phyloP scores from a whole-genome alignment of 2,329 filamentous ascomycete species.

The Colletotrichum shisoi region DNA sequence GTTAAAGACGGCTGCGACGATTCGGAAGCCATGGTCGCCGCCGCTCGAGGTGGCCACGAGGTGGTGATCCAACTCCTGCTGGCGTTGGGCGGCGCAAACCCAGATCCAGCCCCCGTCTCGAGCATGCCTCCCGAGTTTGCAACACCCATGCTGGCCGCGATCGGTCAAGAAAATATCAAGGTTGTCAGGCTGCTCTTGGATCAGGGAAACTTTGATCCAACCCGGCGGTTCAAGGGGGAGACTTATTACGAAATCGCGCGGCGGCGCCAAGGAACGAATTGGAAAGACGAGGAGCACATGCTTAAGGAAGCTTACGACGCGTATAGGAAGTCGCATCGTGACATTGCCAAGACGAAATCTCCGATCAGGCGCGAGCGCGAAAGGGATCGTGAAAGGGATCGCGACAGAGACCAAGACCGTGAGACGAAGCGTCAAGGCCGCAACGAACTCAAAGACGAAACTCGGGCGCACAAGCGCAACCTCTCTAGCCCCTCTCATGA shows the following conservation, averaged over 20 bases:
- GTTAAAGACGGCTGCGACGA: conserved; percentile 72
- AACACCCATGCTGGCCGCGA: conserved; percentile 92
- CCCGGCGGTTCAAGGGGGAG: conserved; percentile 75
- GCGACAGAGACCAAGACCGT: conserved; percentile 51
- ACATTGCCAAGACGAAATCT: conserved; percentile 59
- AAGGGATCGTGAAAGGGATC: conserved; percentile 39
- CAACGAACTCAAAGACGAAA: conserved; percentile 57
- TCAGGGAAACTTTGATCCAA: conserved; percentile 82
- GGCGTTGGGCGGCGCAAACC: conserved; percentile 70
- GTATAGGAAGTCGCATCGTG: conserved; percentile 63
- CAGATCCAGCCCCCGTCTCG: conserved; percentile 72
- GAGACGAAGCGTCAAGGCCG: conserved; percentile 56
- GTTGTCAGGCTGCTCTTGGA: conserved; percentile 82
- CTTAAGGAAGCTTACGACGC: conserved; percentile 79
- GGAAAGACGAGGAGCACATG: conserved; percentile 85
- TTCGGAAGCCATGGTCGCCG: conserved; percentile 86
- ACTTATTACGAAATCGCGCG: conserved; percentile 89
- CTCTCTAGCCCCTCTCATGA: conserved; percentile 60
- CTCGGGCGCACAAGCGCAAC: conserved; percentile 56
- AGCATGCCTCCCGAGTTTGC: conserved; percentile 73
- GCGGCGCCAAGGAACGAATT: conserved; percentile 82
- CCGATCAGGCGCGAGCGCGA: conserved; percentile 56
- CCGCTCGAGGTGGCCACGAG: conserved; percentile 89
- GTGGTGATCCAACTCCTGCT: conserved; percentile 82
- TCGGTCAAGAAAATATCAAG: conserved; percentile 85